These are phyloP conservation scores for Plasmodium fragile DNA, from an alignment of 169 alveolate species.

Conservation along the genomic window DNA sequence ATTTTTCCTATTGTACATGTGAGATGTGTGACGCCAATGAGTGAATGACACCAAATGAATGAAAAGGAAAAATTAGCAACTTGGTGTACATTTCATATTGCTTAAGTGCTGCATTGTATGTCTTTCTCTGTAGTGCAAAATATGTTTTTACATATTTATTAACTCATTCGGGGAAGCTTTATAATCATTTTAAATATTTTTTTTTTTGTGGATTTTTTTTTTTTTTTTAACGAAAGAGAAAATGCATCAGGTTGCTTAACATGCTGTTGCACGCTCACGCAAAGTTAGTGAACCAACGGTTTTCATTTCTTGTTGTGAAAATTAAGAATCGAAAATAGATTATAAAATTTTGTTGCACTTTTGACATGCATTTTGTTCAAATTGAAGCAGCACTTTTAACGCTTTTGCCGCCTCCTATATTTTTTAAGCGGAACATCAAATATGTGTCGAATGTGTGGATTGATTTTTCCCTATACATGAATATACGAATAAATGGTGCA, in stretches of 20 bases:
- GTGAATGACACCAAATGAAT: constrained; percentile 8
- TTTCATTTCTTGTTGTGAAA: background rate
- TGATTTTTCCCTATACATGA: background rate
- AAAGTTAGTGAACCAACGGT: background rate
- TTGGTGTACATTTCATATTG: background rate
- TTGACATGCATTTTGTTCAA: background rate
- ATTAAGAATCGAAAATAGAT: background rate
- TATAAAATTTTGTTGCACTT: background rate
- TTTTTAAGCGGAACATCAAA: background rate
- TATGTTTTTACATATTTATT: background rate
- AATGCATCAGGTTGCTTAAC: background rate
- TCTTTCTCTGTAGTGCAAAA: background rate
- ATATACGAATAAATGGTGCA: background rate
- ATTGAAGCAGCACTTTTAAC: background rate
- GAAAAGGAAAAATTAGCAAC: background rate
- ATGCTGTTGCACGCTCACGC: background rate
- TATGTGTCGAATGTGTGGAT: background rate
- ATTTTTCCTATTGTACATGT: background rate
- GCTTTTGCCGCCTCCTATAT: background rate
- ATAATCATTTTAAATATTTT: background rate
- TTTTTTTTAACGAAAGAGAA: background rate
- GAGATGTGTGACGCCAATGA: background rate
- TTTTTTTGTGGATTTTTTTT: background rate
- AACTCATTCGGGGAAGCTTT: background rate
- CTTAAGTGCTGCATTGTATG: background rate